These are phyloP conservation scores for Nitzschia sp. DNA, from an alignment of 108 stramenopile species.

Conservation along the genomic window DNA sequence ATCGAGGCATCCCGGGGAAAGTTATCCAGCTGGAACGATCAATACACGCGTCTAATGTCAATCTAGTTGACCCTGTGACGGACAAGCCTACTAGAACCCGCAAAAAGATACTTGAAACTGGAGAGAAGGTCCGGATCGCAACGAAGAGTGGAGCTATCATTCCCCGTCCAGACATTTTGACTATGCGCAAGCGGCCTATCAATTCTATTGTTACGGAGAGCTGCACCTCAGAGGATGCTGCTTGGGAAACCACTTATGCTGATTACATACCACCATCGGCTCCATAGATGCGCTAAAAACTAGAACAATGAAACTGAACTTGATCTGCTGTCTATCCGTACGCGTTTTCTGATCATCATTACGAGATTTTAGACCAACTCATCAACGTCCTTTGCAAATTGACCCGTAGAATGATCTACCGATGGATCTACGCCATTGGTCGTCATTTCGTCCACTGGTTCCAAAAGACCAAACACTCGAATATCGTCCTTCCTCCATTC, in stretches of 20 bases:
- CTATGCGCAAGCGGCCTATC: constrained; percentile 43
- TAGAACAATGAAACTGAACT: not conserved
- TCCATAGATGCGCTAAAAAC: not conserved
- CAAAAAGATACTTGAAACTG: constrained; percentile 84
- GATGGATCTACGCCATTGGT: not conserved
- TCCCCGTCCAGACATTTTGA: constrained; percentile 84
- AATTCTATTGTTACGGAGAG: constrained; percentile 71
- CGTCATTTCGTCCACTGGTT: constrained; percentile 19
- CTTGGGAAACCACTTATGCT: constrained; percentile 73
- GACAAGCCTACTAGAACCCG: constrained; percentile 82
- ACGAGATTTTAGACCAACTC: constrained; percentile 21
- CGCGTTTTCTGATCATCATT: too few relatives aligned
- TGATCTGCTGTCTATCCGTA: not conserved
- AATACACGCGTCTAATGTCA: constrained; percentile 91
- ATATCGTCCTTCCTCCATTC: constrained; percentile 72
- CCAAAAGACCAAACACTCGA: constrained; percentile 60
- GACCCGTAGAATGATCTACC: not conserved
- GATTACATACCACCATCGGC: constrained; percentile 14
- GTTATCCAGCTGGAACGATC: constrained; percentile 60
- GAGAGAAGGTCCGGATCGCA: constrained; percentile 93
- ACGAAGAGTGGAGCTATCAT: constrained; percentile 92
- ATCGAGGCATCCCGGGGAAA: constrained; percentile 57
- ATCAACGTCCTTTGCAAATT: constrained; percentile 5
- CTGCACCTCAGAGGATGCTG: constrained; percentile 71
- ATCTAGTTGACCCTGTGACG: constrained; percentile 78